A percentile compares a stretch with the other conserved stretches of the same genome.
Evolutionary conservation across 495 filamentous ascomycete species (phyloP).

Genomic region (Trichoderma reesei): DNA sequence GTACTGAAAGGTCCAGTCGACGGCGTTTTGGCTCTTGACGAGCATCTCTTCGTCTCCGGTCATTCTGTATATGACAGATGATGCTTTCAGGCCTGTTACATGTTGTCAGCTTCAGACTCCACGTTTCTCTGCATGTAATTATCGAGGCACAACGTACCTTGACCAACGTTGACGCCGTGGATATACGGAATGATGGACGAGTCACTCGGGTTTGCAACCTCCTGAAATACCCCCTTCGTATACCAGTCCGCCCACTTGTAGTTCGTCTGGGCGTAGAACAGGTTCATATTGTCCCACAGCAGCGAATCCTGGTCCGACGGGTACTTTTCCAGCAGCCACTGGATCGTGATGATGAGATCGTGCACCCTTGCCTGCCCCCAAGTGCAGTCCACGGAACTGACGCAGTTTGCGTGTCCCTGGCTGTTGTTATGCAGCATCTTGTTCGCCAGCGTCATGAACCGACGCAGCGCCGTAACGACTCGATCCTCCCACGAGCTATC

Average conservation of each 20-base stretch:
- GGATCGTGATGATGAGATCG: slow-evolving; percentile 24
- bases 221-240: slow-evolving; percentile 11
- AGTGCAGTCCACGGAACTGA: slow-evolving; percentile 14
- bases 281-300: slow-evolving; percentile 25
- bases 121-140: not conserved
- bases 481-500: slow-evolving; percentile 26
- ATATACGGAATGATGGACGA: slow-evolving; percentile 16
- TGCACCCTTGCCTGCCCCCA: slow-evolving; percentile 21
- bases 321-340: slow-evolving; percentile 46
- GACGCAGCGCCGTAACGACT: slow-evolving; percentile 28
- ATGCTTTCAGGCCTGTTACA: slow-evolving; percentile 16
- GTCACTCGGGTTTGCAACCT: slow-evolving; percentile 13
- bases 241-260: slow-evolving; percentile 20
- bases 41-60: slow-evolving; percentile 19
- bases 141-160: slow-evolving; percentile 16
- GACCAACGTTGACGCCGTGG: slow-evolving; percentile 25
- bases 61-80: slow-evolving; percentile 20
- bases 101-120: slow-evolving; percentile 2
- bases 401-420: slow-evolving; percentile 15
- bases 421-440: slow-evolving; percentile 28
- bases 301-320: slow-evolving; percentile 18
- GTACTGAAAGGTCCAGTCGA: slow-evolving; percentile 21
- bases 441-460: slow-evolving; percentile 31
- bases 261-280: slow-evolving; percentile 18
- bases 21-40: slow-evolving; percentile 19